Conservation (phyloP, 106 monocot genomes). For the Dendrobium catenatum region DNA sequence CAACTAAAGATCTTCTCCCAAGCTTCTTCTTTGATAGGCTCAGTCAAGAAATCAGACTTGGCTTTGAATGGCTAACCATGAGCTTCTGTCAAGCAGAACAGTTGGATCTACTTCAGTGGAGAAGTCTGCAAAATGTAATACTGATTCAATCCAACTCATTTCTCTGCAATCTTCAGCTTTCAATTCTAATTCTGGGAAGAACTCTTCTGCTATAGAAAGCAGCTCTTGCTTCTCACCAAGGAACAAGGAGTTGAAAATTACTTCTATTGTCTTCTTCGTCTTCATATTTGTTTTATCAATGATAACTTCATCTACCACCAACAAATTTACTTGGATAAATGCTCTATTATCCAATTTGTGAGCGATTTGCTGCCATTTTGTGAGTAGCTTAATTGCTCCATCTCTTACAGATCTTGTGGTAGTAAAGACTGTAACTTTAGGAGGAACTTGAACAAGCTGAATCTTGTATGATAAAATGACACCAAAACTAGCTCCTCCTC, state of each 20-base stretch:
- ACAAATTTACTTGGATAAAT: neutral
- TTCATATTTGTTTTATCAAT: no score
- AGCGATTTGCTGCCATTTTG: neutral
- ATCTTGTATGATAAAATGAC: conserved; percentile 37
- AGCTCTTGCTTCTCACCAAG: conserved; percentile 17
- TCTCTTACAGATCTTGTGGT: neutral
- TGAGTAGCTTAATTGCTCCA: neutral
- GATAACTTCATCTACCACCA: no score
- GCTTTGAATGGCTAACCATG: conserved; percentile 11
- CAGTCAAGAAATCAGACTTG: conserved; percentile 24
- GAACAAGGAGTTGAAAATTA: conserved; percentile 20
- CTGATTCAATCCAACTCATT: conserved; percentile 33
- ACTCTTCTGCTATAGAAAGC: conserved; percentile 13
- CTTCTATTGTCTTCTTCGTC: neutral
- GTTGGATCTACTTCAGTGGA: neutral
- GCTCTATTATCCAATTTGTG: neutral
- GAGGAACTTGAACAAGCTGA: conserved; percentile 6
- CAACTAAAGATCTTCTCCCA: conserved; percentile 6
- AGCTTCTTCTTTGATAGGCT: neutral
- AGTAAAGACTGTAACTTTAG: neutral
- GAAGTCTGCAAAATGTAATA: conserved; percentile 7
- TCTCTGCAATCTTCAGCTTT: conserved; percentile 21
- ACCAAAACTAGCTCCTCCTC: conserved; percentile 45
- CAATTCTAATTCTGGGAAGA: conserved; percentile 29
- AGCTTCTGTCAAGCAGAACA: conserved; percentile 1